These are phyloP conservation scores for Spongospora subterranea DNA, from an alignment of 208 protist species.

Conservation along the genomic window DNA sequence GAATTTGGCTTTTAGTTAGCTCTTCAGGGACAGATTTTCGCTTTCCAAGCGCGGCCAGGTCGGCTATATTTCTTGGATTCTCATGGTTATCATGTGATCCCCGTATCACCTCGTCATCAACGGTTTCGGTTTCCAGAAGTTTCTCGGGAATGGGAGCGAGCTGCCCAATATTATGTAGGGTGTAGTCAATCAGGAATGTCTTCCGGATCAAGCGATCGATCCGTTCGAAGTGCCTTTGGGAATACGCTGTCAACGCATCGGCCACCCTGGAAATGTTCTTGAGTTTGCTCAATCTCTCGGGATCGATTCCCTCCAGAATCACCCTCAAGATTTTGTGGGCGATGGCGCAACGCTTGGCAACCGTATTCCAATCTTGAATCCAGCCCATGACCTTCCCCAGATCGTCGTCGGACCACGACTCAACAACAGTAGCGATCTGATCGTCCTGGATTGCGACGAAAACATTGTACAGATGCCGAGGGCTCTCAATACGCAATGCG, in stretches of 20 bases:
- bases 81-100: no score
- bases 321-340: neutral
- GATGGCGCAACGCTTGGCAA: neutral
- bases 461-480: neutral
- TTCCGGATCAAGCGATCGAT: slow-evolving; percentile 50
- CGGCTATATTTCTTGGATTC: no score
- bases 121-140: no score
- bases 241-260: slow-evolving; percentile 57
- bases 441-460: neutral
- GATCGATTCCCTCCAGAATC: neutral
- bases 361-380: slow-evolving; percentile 58
- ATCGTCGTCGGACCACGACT: neutral
- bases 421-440: neutral
- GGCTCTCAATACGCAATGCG: neutral
- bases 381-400: neutral
- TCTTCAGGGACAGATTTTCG: no score
- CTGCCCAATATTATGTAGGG: slow-evolving; percentile 38
- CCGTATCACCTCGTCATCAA: no score
- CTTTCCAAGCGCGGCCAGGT: no score
- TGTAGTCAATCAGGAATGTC: slow-evolving; percentile 59
- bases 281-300: neutral
- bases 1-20: no score
- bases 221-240: slow-evolving; percentile 58
- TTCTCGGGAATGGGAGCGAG: no score
- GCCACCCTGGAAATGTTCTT: neutral